Evolutionary conservation across 2,329 filamentous ascomycete genomes (phyloP).

Genomic region (Pseudogymnoascus sp.): DNA sequence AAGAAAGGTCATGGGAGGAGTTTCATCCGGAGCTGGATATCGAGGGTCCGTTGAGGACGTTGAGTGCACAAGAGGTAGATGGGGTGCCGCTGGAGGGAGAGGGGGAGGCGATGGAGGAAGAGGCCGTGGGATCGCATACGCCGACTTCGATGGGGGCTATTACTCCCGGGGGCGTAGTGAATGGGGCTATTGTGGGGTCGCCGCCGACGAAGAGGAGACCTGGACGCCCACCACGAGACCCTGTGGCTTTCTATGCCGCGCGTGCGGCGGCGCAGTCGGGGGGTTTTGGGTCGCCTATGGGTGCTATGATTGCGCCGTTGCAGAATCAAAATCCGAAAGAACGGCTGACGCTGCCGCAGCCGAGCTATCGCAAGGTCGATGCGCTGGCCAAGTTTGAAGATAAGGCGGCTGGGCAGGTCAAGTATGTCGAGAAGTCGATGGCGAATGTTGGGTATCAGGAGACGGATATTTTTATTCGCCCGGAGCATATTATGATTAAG

Average conservation of each 20-base stretch:
- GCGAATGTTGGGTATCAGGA: slow-evolving; percentile 94
- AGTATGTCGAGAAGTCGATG: slow-evolving; percentile 95
- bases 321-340: slow-evolving; percentile 75
- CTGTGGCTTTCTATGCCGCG: slow-evolving; percentile 48
- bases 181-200: background rate
- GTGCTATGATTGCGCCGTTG: slow-evolving; percentile 63
- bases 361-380: slow-evolving; percentile 67
- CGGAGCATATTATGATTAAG: slow-evolving; percentile 64
- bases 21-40: slow-evolving; percentile 95
- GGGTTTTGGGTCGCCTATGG: slow-evolving; percentile 38
- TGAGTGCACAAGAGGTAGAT: slow-evolving; percentile 78
- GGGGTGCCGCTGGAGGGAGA: slow-evolving; percentile 47
- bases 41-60: slow-evolving; percentile 68
- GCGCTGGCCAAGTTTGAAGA: slow-evolving; percentile 76
- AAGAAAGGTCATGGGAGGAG: slow-evolving; percentile 95
- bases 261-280: slow-evolving; percentile 32
- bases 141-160: background rate
- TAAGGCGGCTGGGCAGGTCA: slow-evolving; percentile 73
- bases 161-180: background rate
- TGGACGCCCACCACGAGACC: slow-evolving; percentile 56
- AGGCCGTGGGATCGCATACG: background rate
- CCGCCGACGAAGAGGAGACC: slow-evolving; percentile 50
- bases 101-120: background rate
- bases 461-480: slow-evolving; percentile 77
- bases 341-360: slow-evolving; percentile 66